These are phyloP conservation scores for Ophiocordyceps camponoti-saundersi DNA, from an alignment of 2,329 filamentous ascomycete genomes.

Conservation along the genomic window DNA sequence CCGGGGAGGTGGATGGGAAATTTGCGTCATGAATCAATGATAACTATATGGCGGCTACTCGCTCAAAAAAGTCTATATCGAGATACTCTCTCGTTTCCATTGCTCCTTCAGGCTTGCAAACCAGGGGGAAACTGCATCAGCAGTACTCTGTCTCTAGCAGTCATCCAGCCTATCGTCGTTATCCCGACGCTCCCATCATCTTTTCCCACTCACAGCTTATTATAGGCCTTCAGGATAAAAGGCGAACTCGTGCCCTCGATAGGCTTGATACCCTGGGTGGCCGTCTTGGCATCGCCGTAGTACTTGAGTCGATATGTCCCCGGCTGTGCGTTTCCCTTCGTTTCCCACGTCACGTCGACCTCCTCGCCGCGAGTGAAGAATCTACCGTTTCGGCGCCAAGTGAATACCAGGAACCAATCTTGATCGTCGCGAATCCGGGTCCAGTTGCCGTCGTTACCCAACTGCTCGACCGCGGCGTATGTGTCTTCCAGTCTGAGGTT, in stretches of 20 bases:
- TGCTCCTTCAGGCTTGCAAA: background rate
- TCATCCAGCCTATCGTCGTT: no score
- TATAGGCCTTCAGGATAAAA: background rate
- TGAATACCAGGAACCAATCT: constrained; percentile 76
- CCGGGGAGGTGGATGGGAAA: no score
- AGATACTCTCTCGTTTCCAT: background rate
- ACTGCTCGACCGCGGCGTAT: constrained; percentile 58
- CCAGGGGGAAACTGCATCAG: background rate
- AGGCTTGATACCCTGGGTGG: background rate
- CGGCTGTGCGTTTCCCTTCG: constrained; percentile 23
- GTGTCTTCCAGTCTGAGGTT: constrained; percentile 65
- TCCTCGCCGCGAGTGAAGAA: constrained; percentile 64
- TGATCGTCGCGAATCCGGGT: constrained; percentile 48
- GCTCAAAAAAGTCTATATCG: background rate
- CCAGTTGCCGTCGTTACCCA: constrained; percentile 36
- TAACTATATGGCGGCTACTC: no score
- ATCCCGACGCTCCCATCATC: background rate
- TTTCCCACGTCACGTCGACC: constrained; percentile 65
- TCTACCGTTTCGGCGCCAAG: constrained; percentile 57
- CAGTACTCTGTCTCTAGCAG: no score
- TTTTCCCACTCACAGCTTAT: background rate
- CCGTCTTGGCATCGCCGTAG: constrained; percentile 49
- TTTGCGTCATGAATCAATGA: no score
- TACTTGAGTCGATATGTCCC: constrained; percentile 71
- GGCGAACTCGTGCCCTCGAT: background rate